Evolutionary conservation across 139 green algal genomes (phyloP).

Genomic region (Bryopsis sp.): DNA sequence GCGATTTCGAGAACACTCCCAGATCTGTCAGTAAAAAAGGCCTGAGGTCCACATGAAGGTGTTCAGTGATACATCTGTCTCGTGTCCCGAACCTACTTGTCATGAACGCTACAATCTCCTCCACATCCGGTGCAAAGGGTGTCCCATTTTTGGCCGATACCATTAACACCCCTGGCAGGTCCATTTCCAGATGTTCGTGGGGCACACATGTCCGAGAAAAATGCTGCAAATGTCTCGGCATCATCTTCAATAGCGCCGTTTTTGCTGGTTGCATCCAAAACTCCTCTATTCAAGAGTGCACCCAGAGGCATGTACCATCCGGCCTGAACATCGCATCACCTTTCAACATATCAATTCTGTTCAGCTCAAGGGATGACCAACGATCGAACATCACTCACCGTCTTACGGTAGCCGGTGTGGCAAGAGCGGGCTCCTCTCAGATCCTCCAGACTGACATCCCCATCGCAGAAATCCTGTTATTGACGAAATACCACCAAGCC

Average conservation of each 20-base stretch:
- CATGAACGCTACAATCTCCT: conserved; percentile 8
- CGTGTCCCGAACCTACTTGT: no score
- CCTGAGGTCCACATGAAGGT: no score
- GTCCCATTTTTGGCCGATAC: background rate
- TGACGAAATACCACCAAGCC: no score
- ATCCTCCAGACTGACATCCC: background rate
- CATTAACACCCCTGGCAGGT: background rate
- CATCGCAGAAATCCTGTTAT: conserved; percentile 2
- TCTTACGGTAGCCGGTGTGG: conserved; percentile 12
- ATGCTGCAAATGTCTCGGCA: background rate
- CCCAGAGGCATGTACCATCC: conserved; percentile 12
- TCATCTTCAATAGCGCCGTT: conserved; percentile 3
- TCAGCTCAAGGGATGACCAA: no score
- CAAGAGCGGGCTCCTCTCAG: conserved; percentile 8
- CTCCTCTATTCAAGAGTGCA: background rate
- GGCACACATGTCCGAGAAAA: conserved; percentile 2
- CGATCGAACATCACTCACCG: no score
- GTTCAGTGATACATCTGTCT: no score
- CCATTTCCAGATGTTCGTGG: background rate
- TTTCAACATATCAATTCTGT: background rate
- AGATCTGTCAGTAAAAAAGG: no score
- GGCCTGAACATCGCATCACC: no score
- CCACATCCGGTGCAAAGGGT: background rate
- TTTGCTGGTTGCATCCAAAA: background rate
- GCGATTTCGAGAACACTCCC: no score